Percentiles rank a stretch among this genome's conserved stretches.
Conservation (phyloP, 305 asterid species). For the Striga hermonthica region DNA sequence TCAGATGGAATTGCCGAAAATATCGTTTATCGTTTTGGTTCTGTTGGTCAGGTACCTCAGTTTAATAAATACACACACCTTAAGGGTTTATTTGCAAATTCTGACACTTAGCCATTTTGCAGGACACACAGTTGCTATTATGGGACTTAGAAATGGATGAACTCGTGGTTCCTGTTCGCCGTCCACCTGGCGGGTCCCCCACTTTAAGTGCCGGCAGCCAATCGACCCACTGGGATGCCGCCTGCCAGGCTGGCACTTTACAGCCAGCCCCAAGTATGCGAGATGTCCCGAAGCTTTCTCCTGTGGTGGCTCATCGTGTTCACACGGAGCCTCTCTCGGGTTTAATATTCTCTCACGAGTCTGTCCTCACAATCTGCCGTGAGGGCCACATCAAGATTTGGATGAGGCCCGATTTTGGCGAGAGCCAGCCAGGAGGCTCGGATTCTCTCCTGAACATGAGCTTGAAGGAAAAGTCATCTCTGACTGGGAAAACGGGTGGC, state of each 20-base stretch:
- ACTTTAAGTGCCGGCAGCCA: constrained; percentile 87
- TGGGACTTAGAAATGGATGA: constrained; percentile 99
- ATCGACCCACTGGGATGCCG: constrained; percentile 90
- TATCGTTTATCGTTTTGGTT: constrained; percentile 89
- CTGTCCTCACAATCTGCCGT: constrained; percentile 76
- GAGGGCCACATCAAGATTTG: constrained; percentile 95
- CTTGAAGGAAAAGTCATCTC: constrained; percentile 54
- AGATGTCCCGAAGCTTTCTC: constrained; percentile 86
- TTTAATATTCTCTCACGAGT: constrained; percentile 76
- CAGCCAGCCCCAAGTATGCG: constrained; percentile 91
- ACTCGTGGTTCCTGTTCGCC: constrained; percentile 95
- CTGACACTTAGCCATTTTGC: constrained; percentile 1
- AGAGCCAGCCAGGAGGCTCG: constrained; percentile 52
- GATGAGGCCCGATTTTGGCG: constrained; percentile 73
- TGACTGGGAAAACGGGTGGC: constrained; percentile 51
- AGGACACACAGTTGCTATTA: constrained; percentile 90
- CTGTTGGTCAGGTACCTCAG: constrained; percentile 89
- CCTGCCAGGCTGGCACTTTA: constrained; percentile 69
- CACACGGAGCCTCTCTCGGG: constrained; percentile 96
- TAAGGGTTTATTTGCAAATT: too few relatives aligned
- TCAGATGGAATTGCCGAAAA: constrained; percentile 79
- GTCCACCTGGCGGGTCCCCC: constrained; percentile 93
- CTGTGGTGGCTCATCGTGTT: constrained; percentile 79
- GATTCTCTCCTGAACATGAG: constrained; percentile 52
- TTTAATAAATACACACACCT: background rate